Evolutionary conservation across 2,329 filamentous ascomycete genomes (phyloP).

Genomic region (Talaromyces marneffei): DNA sequence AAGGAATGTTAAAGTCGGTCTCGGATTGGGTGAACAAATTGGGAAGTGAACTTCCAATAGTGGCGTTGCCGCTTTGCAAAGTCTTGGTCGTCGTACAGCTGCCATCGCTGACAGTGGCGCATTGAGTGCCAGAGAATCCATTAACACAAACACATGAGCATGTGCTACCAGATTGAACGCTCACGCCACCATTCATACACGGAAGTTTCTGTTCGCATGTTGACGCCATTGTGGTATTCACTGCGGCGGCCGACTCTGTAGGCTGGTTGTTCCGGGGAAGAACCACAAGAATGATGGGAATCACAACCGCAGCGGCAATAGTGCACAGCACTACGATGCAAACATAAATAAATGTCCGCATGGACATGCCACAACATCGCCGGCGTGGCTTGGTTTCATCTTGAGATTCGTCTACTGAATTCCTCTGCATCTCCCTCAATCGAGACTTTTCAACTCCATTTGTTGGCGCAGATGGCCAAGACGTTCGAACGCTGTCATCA

Average conservation of each 20-base stretch:
- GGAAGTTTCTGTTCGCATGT: constrained; percentile 56
- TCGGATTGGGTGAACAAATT: constrained; percentile 62
- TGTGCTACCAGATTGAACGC: constrained; percentile 53
- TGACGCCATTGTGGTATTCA: constrained; percentile 16
- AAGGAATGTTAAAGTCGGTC: constrained; percentile 67
- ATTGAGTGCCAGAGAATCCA: constrained; percentile 68
- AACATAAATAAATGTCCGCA: constrained; percentile 68
- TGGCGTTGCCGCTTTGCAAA: constrained; percentile 57
- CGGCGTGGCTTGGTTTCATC: constrained; percentile 34
- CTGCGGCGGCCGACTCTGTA: not conserved
- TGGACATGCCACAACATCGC: constrained; percentile 75
- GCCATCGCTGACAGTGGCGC: constrained; percentile 46
- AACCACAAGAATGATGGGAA: constrained; percentile 64
- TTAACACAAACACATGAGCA: constrained; percentile 88
- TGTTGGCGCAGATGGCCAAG: constrained; percentile 36
- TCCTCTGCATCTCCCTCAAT: constrained; percentile 24
- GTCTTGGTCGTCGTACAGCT: constrained; percentile 50
- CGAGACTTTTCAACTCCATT: constrained; percentile 24
- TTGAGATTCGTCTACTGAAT: constrained; percentile 19
- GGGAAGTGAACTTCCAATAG: constrained; percentile 72
- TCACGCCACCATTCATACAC: constrained; percentile 77
- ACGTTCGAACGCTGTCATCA: constrained; percentile 26
- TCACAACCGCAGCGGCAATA: constrained; percentile 72
- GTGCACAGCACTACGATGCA: constrained; percentile 63
- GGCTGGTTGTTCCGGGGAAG: constrained; percentile 46